Conservation (phyloP, 129 eudicot species). For the Oenanthe sinensis region DNA sequence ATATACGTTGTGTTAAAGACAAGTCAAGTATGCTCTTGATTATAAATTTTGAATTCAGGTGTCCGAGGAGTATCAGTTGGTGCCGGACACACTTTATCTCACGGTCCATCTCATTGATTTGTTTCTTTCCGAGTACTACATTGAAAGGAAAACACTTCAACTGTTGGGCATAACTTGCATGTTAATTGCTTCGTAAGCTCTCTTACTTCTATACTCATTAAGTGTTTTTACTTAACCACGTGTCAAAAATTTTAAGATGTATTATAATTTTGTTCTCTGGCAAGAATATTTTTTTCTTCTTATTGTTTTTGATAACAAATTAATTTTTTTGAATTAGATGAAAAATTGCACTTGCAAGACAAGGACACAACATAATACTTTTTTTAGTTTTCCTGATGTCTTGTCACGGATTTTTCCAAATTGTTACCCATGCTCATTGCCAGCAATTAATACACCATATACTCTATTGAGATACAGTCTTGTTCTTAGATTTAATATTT, state of each 20-base stretch:
- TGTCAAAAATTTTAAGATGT: neutral
- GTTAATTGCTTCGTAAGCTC: conserved; percentile 85
- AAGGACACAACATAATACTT: neutral
- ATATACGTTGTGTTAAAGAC: neutral
- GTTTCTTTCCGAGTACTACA: conserved; percentile 50
- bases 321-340: neutral
- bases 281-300: neutral
- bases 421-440: neutral
- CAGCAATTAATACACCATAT: neutral
- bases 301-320: neutral
- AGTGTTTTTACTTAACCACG: neutral
- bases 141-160: conserved; percentile 70
- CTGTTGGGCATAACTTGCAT: conserved; percentile 74
- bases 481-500: neutral
- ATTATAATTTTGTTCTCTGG: neutral
- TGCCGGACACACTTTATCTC: conserved; percentile 62
- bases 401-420: neutral
- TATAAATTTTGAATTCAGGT: conserved; percentile 34
- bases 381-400: neutral
- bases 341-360: neutral
- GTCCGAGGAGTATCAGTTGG: conserved; percentile 56
- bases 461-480: neutral
- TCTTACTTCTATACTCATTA: neutral
- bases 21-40: neutral
- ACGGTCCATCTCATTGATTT: conserved; percentile 57